phyloP scores from a whole-genome alignment of 2,329 filamentous ascomycete genomes.

The Zasmidium cellare region DNA sequence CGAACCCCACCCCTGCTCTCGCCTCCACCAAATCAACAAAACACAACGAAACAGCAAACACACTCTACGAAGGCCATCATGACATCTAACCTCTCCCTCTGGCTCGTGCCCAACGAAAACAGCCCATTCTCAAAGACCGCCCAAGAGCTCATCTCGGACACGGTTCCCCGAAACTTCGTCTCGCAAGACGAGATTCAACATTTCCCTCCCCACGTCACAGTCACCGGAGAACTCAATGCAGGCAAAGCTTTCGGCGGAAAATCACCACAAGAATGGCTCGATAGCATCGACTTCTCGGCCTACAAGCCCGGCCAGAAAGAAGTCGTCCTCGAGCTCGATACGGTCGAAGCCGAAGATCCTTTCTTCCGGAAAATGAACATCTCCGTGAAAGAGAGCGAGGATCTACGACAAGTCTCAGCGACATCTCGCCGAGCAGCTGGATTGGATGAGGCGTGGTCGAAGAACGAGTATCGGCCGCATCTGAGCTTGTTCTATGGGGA shows the following conservation, averaged over 20 bases:
- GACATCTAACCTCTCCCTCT: conserved; percentile 18
- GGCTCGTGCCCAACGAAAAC: conserved; percentile 21
- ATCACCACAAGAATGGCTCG: conserved; percentile 24
- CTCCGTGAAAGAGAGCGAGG: conserved; percentile 19
- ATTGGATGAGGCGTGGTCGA: conserved; percentile 8
- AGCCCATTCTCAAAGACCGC: conserved; percentile 24
- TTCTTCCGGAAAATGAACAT: conserved; percentile 26
- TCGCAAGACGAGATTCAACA: conserved; percentile 11
- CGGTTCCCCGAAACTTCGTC: conserved; percentile 22
- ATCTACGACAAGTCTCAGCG: conserved; percentile 17
- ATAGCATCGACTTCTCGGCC: conserved; percentile 10
- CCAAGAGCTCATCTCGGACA: conserved; percentile 28
- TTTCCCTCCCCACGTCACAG: conserved; percentile 24
- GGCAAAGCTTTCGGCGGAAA: conserved; percentile 6
- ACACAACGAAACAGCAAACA: neutral
- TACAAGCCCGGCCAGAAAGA: conserved; percentile 21
- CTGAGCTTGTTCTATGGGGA: conserved; percentile 25
- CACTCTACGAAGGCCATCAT: neutral
- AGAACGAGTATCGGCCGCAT: conserved; percentile 24
- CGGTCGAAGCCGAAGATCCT: conserved; percentile 23
- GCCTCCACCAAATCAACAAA: neutral
- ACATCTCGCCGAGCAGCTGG: conserved; percentile 13
- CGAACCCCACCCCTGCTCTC: neutral
- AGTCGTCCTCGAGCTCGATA: conserved; percentile 25
- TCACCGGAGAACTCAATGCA: conserved; percentile 21